Conservation (phyloP, 148 eudicot genomes). For the Vaccinium vitisidaea region DNA sequence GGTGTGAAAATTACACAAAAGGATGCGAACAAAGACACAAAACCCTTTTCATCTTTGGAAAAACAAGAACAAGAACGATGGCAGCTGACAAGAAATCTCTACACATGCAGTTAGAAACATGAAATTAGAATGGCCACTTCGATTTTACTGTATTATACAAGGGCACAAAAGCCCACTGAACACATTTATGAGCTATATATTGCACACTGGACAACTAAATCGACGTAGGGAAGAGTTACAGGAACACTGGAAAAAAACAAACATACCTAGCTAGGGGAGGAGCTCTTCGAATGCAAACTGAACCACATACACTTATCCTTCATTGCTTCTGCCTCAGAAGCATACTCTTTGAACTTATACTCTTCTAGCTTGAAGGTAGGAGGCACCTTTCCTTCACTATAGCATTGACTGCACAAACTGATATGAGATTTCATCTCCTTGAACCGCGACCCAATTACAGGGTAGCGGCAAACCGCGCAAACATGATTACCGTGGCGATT, state of each 20-base stretch:
- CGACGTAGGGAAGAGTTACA: slow-evolving; percentile 13
- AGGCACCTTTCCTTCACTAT: slow-evolving; percentile 95
- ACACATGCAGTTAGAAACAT: slow-evolving; percentile 9
- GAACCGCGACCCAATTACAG: slow-evolving; percentile 81
- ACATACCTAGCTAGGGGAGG: slow-evolving; percentile 21
- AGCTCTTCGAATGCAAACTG: slow-evolving; percentile 43
- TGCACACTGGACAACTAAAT: slow-evolving; percentile 38
- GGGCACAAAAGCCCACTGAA: slow-evolving; percentile 28
- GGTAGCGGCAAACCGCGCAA: slow-evolving; percentile 88
- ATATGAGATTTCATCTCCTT: slow-evolving; percentile 79
- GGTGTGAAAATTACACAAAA: not conserved
- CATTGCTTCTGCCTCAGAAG: slow-evolving; percentile 68
- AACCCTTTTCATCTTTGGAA: not conserved
- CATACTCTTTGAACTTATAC: slow-evolving; percentile 80
- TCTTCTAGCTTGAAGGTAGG: slow-evolving; percentile 73
- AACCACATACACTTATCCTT: slow-evolving; percentile 89
- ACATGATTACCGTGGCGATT: slow-evolving; percentile 71
- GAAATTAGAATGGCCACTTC: slow-evolving; percentile 12
- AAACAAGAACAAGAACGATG: not conserved
- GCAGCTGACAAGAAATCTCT: slow-evolving; percentile 2
- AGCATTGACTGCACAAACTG: slow-evolving; percentile 79
- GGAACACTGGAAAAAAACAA: slow-evolving; percentile 20
- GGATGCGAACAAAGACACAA: not conserved
- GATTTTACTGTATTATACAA: slow-evolving; percentile 34
- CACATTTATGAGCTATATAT: slow-evolving; percentile 33